These are phyloP conservation scores for Microbotryomycetes sp. DNA, from an alignment of 1,284 basidiomycete species.

Conservation along the genomic window DNA sequence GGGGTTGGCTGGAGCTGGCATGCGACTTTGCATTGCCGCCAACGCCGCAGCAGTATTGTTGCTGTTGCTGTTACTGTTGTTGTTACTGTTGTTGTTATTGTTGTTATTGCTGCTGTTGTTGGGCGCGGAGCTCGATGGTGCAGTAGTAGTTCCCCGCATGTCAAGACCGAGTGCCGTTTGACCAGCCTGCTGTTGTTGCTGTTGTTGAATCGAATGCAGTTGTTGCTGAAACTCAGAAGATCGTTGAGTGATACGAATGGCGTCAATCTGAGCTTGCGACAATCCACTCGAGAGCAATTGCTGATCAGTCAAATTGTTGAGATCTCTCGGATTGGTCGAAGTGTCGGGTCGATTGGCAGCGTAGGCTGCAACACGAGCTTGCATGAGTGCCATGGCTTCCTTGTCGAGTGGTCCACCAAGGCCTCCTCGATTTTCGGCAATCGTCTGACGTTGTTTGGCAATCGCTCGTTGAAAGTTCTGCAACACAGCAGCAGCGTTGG, in stretches of 20 bases:
- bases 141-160: too few species aligned
- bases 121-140: background rate
- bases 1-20: constrained; percentile 1
- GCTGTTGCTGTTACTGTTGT: constrained; percentile 2
- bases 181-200: constrained; percentile 7
- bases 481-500: background rate
- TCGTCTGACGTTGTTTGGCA: constrained; percentile 16
- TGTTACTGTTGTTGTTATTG: constrained; percentile 7
- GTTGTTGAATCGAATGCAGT: background rate
- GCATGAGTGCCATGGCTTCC: background rate
- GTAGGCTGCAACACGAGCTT: constrained; percentile 1
- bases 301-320: background rate
- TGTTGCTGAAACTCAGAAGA: too few species aligned
- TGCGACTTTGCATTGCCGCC: background rate
- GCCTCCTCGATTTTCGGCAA: constrained; percentile 18
- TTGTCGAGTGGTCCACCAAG: background rate
- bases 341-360: background rate
- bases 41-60: background rate
- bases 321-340: background rate
- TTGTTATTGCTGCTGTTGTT: background rate
- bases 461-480: constrained; percentile 13
- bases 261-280: background rate
- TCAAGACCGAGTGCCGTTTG: background rate
- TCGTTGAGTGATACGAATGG: too few species aligned
- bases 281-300: background rate